Base-by-base conservation (phyloP, 129 eudicot genomes). In the Tagetes patula region DNA sequence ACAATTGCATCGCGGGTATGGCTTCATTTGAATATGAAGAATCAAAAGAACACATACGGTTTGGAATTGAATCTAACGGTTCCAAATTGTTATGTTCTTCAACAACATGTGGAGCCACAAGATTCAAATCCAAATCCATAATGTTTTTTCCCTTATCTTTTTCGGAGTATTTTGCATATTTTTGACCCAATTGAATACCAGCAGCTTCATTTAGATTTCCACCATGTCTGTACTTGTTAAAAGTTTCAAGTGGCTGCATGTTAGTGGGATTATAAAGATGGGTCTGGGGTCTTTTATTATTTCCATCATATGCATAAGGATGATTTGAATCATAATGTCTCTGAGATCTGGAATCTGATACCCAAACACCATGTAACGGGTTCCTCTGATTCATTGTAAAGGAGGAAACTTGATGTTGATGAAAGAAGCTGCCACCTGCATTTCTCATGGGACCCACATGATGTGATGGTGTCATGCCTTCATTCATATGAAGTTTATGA, bases 1-100 rank as follows among this genome's bases (percentile, higher is more conserved):
- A 86, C 81, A 93, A 79, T 52, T 93, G 96, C 96, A 93, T 84
- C 3, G 98, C 98, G 0, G 98, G 89, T 53, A 93, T 87, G 7
- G 95, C 71, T 32, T 89, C 98, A 10, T 86, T 89, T 5, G 87
- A 75, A 62, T 82, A 76, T 7, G 84, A 41, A 39, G 84, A 70
- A 80, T 92, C 90, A 70, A 67, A 45, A 4, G 74, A 55, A 55
- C 27, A 13, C 67, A 53, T 47, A 2, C 63, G 58, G 41, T 45
- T 78, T 1, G 54, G 54, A 58, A 71, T 71, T 46, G 67, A 20
- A 41, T 43, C 68, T 32, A 54, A 50, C 47, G 73, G 50, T 64
- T 81, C 76, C 12, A 52, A 20, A 52, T 65, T 37, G 77, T 76
- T 85, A 31, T 67, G 80, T 6, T 82, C 82, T 39, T 77, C 89